Evolutionary conservation across 768 basidiomycete genomes (phyloP).

Genomic region (Leucocoprinus leucothites): DNA sequence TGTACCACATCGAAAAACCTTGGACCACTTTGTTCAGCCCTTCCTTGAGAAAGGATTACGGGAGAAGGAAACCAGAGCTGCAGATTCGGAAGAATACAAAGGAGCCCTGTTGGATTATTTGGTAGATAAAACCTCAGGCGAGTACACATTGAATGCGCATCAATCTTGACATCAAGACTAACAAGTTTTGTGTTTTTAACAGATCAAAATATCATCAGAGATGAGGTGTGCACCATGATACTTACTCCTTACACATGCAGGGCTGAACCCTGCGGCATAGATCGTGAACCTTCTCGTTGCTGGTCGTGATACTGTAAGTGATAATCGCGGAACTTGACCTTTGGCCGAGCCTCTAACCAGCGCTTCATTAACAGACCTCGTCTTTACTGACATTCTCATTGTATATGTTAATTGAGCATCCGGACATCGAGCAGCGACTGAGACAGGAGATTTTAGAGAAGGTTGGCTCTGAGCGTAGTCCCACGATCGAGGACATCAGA

Average conservation of each 20-base stretch:
- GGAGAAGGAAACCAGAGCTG: neutral
- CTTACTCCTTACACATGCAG: neutral
- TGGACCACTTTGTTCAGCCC: conserved; percentile 16
- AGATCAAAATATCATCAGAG: neutral
- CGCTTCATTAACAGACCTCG: conserved; percentile 29
- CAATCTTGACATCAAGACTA: too few species aligned
- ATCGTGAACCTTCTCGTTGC: neutral
- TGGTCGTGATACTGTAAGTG: neutral
- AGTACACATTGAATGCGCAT: neutral
- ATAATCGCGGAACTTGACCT: neutral
- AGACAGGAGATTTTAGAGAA: conserved; percentile 33
- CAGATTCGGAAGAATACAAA: too few species aligned
- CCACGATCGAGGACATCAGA: conserved; percentile 39
- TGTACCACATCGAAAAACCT: conserved; percentile 3
- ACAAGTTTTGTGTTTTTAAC: too few species aligned
- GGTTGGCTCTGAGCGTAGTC: conserved; percentile 29
- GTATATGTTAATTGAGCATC: conserved; percentile 38
- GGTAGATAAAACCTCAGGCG: conserved; percentile 11
- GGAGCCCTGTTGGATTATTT: conserved; percentile 16
- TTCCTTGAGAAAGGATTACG: conserved; percentile 14
- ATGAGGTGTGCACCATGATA: too few species aligned
- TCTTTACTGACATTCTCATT: conserved; percentile 36
- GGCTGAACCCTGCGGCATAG: neutral
- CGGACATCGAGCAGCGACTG: conserved; percentile 29
- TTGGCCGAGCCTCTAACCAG: too few species aligned